A percentile compares a stretch with the other conserved stretches of the same genome.
phyloP scores from a whole-genome alignment of 2,329 filamentous ascomycete species.

The Phialocephala subalpina region DNA sequence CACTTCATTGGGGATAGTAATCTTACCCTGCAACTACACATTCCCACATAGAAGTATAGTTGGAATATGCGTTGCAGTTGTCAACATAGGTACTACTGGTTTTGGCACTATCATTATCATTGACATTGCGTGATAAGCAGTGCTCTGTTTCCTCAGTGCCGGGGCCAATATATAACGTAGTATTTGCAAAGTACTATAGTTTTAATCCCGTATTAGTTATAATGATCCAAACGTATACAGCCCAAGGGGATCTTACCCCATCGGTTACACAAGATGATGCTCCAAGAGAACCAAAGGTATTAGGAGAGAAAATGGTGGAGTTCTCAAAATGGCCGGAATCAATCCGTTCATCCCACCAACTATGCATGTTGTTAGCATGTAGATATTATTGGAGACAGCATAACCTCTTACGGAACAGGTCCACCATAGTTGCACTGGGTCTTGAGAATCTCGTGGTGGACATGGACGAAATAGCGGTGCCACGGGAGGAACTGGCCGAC shows the following conservation, averaged over 20 bases:
- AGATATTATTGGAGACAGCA: too few species aligned
- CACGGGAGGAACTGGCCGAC: constrained; percentile 49
- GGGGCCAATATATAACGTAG: constrained; percentile 25
- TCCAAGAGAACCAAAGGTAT: too few species aligned
- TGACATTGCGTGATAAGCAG: constrained; percentile 15
- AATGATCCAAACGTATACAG: too few species aligned
- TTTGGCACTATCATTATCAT: too few species aligned
- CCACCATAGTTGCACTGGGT: constrained; percentile 48
- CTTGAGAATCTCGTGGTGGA: constrained; percentile 48
- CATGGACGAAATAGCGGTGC: constrained; percentile 49
- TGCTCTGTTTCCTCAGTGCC: constrained; percentile 19
- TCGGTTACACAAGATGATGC: too few species aligned
- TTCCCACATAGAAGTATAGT: constrained; percentile 5
- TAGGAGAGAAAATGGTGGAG: too few species aligned
- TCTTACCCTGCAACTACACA: constrained; percentile 19
- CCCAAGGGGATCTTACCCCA: too few species aligned
- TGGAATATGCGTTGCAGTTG: constrained; percentile 18
- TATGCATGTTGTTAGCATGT: too few species aligned
- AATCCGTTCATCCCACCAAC: too few species aligned
- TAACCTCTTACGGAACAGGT: too few species aligned
- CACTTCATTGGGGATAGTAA: not conserved
- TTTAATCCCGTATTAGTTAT: too few species aligned
- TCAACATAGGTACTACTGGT: constrained; percentile 8
- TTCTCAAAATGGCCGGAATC: not conserved
- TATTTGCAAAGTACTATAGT: constrained; percentile 22